Percentiles rank a stretch among this genome's conserved stretches.
Evolutionary conservation across 352 stramenopile genomes (phyloP).

Genomic region (Halophytophthora polymorphica): DNA sequence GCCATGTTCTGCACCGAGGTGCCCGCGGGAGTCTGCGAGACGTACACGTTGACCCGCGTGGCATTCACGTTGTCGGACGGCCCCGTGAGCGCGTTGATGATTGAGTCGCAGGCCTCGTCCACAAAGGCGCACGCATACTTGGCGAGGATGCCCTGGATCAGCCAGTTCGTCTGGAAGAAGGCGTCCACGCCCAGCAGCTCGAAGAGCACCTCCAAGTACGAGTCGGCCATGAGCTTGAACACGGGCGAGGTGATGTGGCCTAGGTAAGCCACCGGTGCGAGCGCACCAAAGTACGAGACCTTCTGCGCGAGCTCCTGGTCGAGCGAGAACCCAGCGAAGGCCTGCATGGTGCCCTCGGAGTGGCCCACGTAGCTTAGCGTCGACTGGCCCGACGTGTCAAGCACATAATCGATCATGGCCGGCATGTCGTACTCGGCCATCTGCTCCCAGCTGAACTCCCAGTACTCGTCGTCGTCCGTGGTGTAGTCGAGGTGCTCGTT

Average conservation of each 20-base stretch:
- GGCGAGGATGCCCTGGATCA: conserved; percentile 33
- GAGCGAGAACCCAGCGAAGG: conserved; percentile 44
- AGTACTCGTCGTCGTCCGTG: conserved; percentile 32
- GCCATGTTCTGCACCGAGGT: conserved; percentile 50
- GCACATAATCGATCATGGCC: conserved; percentile 41
- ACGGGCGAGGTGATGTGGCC: conserved; percentile 24
- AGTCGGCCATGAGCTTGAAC: conserved; percentile 29
- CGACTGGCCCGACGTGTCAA: conserved; percentile 19
- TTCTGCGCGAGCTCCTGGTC: conserved; percentile 49
- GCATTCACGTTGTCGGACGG: conserved; percentile 43
- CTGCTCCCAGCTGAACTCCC: conserved; percentile 53
- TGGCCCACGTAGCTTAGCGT: conserved; percentile 47
- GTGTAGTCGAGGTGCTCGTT: conserved; percentile 37
- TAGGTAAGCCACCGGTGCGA: conserved; percentile 40
- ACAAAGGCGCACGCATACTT: conserved; percentile 40
- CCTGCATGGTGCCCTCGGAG: conserved; percentile 49
- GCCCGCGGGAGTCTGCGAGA: conserved; percentile 39
- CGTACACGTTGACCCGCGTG: conserved; percentile 45
- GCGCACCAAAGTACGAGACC: conserved; percentile 48
- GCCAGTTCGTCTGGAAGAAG: conserved; percentile 27
- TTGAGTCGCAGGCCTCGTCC: conserved; percentile 32
- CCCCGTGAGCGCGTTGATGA: conserved; percentile 44
- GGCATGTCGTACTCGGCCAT: conserved; percentile 50
- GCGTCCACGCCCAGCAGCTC: conserved; percentile 32
- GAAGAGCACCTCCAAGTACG: conserved; percentile 36